Base-by-base conservation (phyloP, 257 asterid genomes). In the Penstemon newberryi region DNA sequence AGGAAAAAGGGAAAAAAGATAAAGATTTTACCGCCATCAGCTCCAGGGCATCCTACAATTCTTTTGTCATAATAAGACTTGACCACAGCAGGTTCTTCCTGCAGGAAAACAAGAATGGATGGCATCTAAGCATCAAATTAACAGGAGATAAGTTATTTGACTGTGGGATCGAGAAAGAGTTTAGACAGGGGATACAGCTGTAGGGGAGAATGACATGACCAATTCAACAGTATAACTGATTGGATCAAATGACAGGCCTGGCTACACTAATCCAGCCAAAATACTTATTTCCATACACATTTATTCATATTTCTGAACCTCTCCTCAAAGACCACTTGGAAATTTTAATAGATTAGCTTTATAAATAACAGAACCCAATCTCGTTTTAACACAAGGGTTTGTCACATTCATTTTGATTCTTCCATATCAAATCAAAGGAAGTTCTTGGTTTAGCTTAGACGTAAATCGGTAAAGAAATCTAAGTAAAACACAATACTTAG, bases 31-130 rank as follows among this genome's bases (percentile, higher is more conserved):
- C 99, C 96, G 40, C 89, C 99, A 81, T 91, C 98, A 60, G 77
- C 96, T 11, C 99, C 99, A n/a, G 99, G 96, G 81, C 99, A 94
- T 74, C 99, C 99, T 60, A 91, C 95, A 67, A 94, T 91, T 85
- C 99, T 86, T 79, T 79, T 89, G 75, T 83, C 92, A 75, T 84
- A 94, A 82, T 80, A 80, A 58, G 98, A 94, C 81, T 87, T 78
- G 78, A 94, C 54, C 68, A 94, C 85, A 66, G 99, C 96, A 54
- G 99, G 99, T 78, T 71, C 90, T 84, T 89, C 98, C 99, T 94
- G 78, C 73, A 74, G 70, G 81, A 6, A 77, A 67, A 70, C 63
- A 73, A 46, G 13, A 41, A 72, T n/a, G 63, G 15, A 58, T 51
- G 36, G 40, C 19, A 12, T n/a, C 10, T 39, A 38, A 69, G 72